phyloP scores from a whole-genome alignment of 73 alveolate species.

The Diophrys sp. region DNA sequence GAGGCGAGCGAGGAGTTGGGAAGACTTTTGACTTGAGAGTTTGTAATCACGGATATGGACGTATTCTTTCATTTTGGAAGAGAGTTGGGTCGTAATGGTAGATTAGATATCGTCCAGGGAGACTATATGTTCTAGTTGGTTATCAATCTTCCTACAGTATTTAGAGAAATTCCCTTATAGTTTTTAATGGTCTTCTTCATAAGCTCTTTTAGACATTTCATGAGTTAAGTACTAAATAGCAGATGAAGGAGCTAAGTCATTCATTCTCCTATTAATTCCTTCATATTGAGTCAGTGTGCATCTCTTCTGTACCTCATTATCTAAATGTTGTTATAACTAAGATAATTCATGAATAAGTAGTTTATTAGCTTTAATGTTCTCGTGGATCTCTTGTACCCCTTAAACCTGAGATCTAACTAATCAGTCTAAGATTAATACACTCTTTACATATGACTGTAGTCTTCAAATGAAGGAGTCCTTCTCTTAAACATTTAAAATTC shows the following conservation, averaged over 20 bases:
- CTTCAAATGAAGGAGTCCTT: neutral
- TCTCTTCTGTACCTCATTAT: too few relatives aligned
- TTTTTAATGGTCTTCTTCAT: neutral
- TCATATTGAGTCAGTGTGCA: neutral
- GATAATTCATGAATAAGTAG: neutral
- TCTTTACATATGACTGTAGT: constrained; percentile 1
- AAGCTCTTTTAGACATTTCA: neutral
- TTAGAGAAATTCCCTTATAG: too few relatives aligned
- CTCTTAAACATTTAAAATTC: neutral
- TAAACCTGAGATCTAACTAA: neutral
- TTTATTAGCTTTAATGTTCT: too few relatives aligned
- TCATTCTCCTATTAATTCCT: neutral
- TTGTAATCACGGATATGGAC: neutral
- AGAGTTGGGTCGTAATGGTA: too few relatives aligned
- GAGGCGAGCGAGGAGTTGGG: neutral
- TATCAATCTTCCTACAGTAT: too few relatives aligned
- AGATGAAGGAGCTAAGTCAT: neutral
- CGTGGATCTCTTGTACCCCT: neutral
- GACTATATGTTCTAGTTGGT: too few relatives aligned
- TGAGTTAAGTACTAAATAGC: neutral
- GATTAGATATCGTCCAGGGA: too few relatives aligned
- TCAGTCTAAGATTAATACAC: neutral
- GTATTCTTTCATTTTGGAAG: neutral
- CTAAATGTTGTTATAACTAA: too few relatives aligned
- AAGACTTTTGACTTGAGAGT: neutral